Conservation (phyloP, 306 rosid genomes). For the Carpinus viminea region DNA sequence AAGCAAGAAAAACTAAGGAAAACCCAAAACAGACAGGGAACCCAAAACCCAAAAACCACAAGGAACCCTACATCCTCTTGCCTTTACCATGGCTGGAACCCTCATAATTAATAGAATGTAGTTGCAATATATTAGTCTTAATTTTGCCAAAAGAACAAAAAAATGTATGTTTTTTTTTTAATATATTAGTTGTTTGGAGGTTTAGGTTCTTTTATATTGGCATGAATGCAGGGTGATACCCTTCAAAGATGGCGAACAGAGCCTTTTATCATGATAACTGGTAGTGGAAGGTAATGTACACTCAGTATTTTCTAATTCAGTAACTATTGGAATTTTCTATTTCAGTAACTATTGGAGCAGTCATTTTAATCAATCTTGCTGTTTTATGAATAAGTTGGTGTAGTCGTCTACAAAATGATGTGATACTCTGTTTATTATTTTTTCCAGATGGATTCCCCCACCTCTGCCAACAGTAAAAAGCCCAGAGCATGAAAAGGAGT, state of each 20-base stretch:
- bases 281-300: conserved; percentile 86
- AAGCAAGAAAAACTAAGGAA: too few species aligned
- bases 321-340: background rate
- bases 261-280: conserved; percentile 98
- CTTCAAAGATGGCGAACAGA: conserved; percentile 99
- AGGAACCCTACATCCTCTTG: too few species aligned
- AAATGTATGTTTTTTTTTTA: background rate
- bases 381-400: conserved; percentile 21
- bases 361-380: conserved; percentile 11
- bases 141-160: background rate
- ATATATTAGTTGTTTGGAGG: background rate
- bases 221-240: conserved; percentile 75
- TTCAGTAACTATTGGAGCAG: background rate
- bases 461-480: conserved; percentile 68
- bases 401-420: conserved; percentile 11
- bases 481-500: conserved; percentile 93
- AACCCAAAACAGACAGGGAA: too few species aligned
- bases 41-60: too few species aligned
- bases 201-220: background rate
- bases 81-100: background rate
- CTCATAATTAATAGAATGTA: too few species aligned
- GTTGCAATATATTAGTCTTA: background rate
- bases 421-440: conserved; percentile 3
- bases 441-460: conserved; percentile 94
- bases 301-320: conserved; percentile 25